Evolutionary conservation across 2,329 filamentous ascomycete species (phyloP), one percentile per base, ranked within the genome.

Genomic region (Sporothrix humicola): DNA sequence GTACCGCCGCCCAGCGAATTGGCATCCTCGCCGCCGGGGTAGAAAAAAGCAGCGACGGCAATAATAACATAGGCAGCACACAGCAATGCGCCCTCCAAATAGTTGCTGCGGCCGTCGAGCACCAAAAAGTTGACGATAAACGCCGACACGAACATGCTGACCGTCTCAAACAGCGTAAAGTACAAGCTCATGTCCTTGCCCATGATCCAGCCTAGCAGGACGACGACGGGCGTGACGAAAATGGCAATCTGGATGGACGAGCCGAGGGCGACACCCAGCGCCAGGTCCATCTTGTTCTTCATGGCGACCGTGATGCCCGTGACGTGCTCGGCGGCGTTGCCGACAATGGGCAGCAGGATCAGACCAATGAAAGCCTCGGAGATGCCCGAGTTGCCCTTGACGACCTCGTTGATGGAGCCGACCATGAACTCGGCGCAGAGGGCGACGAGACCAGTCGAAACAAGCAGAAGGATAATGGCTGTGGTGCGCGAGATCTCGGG

Each of bases 121-220:
- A 94, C 91, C n/a, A 94, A 83, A 77, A 93, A 90, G 80, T 93
- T 93, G 78, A 93, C 91, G 66, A 94, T 88, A 74, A 93, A 84
- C 2, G 92, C 90, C 2, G 87, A 89, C 4, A 92, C 87, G 78
- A 93, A 91, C 78, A 94, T 86, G 52, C 90, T 89, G 23, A 93
- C 89, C 0, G 91, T 93, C 82, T 94, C 92, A 79, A 94, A 94
- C 50, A 90, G 86, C 77, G 91, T 91, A 81, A 94, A 94, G 77
- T 92, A 91, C 68, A 94, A 84, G n/a, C 88, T 84, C 80, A 90
- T 86, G 23, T 88, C 84, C 54, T 85, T 85, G 13, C 83, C 79
- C 76, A 90, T 81, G 75, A 83, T 82, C 89, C 89, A 91, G 15
- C 87, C 88, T 10, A 89, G 84, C 2, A 90, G 81, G 13, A 91